Percentiles rank a stretch among this genome's conserved stretches.
phyloP scores from a whole-genome alignment of 495 filamentous ascomycete genomes.

The Lichina pygmaea region DNA sequence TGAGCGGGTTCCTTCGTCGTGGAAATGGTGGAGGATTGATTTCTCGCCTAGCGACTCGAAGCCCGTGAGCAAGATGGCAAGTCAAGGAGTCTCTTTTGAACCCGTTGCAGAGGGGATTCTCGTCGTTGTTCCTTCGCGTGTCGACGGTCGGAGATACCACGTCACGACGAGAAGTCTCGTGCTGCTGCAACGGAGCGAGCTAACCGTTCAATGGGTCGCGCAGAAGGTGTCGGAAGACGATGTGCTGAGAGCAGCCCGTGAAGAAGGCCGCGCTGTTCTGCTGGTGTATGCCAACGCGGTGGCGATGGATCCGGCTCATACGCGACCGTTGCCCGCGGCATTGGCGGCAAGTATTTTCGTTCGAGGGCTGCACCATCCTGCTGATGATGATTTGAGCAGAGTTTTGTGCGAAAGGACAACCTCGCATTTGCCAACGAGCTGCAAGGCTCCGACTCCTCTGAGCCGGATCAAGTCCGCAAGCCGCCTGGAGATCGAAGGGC shows the following conservation, averaged over 20 bases:
- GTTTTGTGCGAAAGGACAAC: too few relatives aligned
- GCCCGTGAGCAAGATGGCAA: slow-evolving; percentile 1
- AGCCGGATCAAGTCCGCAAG: too few relatives aligned
- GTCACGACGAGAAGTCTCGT: neutral
- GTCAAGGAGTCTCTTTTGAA: neutral
- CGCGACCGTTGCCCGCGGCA: neutral
- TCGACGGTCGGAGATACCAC: neutral
- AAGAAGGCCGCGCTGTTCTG: slow-evolving; percentile 18
- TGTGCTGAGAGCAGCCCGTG: slow-evolving; percentile 24
- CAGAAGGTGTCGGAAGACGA: slow-evolving; percentile 21
- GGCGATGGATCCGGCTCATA: neutral
- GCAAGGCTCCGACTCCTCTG: too few relatives aligned
- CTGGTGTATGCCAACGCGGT: slow-evolving; percentile 26
- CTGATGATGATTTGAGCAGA: too few relatives aligned
- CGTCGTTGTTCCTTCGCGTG: neutral
- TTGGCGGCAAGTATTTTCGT: neutral
- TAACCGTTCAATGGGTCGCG: neutral
- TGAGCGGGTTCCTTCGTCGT: slow-evolving; percentile 2
- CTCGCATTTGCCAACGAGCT: too few relatives aligned
- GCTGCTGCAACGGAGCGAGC: neutral
- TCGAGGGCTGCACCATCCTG: too few relatives aligned
- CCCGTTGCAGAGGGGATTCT: neutral
- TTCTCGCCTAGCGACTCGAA: slow-evolving; percentile 22
- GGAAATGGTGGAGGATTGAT: slow-evolving; percentile 28
- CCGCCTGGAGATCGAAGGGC: too few relatives aligned